phyloP scores from a whole-genome alignment of 208 protist genomes.

The Crithidia brevicula region DNA sequence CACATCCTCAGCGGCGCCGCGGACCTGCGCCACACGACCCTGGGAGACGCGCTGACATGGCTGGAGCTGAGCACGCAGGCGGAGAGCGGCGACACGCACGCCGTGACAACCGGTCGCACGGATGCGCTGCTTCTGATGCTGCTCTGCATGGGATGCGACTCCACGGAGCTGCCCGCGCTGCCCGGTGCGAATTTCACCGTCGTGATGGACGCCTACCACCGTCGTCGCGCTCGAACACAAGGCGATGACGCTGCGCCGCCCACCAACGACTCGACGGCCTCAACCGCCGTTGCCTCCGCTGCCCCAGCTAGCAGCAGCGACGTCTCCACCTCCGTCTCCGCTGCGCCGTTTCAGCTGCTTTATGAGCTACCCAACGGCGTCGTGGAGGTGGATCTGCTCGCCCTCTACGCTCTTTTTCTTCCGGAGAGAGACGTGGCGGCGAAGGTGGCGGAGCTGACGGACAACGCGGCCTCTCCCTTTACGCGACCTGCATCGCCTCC shows the following conservation, averaged over 20 bases:
- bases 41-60: conserved; percentile 72
- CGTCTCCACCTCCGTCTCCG: neutral
- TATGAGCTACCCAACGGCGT: conserved; percentile 3
- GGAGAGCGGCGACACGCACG: conserved; percentile 44
- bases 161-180: conserved; percentile 55
- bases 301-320: neutral
- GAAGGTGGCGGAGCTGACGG: neutral
- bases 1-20: conserved; percentile 59
- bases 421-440: conserved; percentile 1
- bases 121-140: conserved; percentile 80
- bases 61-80: conserved; percentile 58
- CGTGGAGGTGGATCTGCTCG: conserved; percentile 27
- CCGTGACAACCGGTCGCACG: conserved; percentile 58
- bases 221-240: neutral
- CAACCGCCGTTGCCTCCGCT: too few relatives aligned
- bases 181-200: conserved; percentile 38
- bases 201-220: conserved; percentile 61
- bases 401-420: conserved; percentile 19
- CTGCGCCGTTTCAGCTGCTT: conserved; percentile 9
- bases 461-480: neutral
- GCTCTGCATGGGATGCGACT: conserved; percentile 56
- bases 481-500: neutral
- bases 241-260: neutral
- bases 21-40: conserved; percentile 61
- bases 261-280: too few relatives aligned